Evolutionary conservation across 164 flowering plant genomes (phyloP).

Genomic region (Aristolochia californica): DNA sequence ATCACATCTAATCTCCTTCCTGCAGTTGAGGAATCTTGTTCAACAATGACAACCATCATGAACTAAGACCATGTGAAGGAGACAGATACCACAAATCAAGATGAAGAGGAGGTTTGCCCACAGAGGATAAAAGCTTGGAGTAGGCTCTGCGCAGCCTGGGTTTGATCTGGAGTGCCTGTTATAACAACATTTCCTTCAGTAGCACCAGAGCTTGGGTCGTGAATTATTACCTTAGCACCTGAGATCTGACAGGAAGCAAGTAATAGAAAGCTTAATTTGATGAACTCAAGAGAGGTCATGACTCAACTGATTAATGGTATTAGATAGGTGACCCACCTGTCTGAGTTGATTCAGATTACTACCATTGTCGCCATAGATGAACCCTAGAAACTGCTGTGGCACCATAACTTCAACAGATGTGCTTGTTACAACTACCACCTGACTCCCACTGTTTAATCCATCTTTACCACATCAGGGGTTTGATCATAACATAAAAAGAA

Average conservation of each 20-base stretch:
- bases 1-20: not conserved
- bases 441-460: slow-evolving; percentile 22
- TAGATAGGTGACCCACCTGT: slow-evolving; percentile 25
- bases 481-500: not conserved
- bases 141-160: slow-evolving; percentile 39
- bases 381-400: slow-evolving; percentile 23
- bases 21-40: not conserved
- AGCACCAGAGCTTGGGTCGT: slow-evolving; percentile 37
- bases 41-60: not conserved
- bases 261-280: too few species aligned
- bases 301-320: not conserved
- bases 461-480: not conserved
- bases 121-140: slow-evolving; percentile 43
- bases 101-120: slow-evolving; percentile 14
- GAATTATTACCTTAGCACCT: slow-evolving; percentile 35
- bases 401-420: slow-evolving; percentile 34
- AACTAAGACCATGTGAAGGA: not conserved
- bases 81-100: not conserved
- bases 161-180: slow-evolving; percentile 38
- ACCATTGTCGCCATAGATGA: slow-evolving; percentile 40
- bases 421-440: slow-evolving; percentile 12
- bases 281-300: not conserved
- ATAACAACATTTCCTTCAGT: slow-evolving; percentile 33
- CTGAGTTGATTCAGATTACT: slow-evolving; percentile 32
- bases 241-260: slow-evolving; percentile 25